Conservation (phyloP, 176 grass and related monocot species). For the Canna indica region DNA sequence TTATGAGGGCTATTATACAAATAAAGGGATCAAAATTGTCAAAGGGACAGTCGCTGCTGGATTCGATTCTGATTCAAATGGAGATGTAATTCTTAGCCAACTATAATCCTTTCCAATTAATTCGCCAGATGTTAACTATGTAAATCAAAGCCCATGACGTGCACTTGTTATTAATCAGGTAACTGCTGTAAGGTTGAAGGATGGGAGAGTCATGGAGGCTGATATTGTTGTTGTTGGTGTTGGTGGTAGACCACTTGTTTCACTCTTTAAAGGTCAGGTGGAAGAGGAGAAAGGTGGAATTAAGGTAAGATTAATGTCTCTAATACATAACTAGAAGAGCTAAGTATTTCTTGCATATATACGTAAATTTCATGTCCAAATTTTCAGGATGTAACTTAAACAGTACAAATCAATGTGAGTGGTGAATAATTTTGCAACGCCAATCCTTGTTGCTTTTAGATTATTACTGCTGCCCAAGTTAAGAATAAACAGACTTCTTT, state of each 20-base stretch:
- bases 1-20: slow-evolving; percentile 87
- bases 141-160: background rate
- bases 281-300: slow-evolving; percentile 94
- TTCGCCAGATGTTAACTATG: background rate
- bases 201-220: slow-evolving; percentile 58
- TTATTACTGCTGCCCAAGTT: too few relatives aligned
- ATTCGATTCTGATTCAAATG: slow-evolving; percentile 69
- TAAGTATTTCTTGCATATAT: too few relatives aligned
- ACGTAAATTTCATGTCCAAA: too few relatives aligned
- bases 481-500: too few relatives aligned
- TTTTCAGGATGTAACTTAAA: too few relatives aligned
- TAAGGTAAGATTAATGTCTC: slow-evolving; percentile 42
- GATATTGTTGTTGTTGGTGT: slow-evolving; percentile 94
- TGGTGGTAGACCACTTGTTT: slow-evolving; percentile 59
- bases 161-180: slow-evolving; percentile 44
- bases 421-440: too few relatives aligned
- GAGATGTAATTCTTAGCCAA: slow-evolving; percentile 57
- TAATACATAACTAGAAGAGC: too few relatives aligned
- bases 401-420: too few relatives aligned
- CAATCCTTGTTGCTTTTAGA: too few relatives aligned
- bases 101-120: slow-evolving; percentile 5
- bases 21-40: slow-evolving; percentile 78
- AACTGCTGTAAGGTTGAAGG: slow-evolving; percentile 65
- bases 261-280: slow-evolving; percentile 81
- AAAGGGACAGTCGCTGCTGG: slow-evolving; percentile 81